These are phyloP conservation scores for Diaporthe nobilis DNA, from an alignment of 2,329 filamentous ascomycete genomes.

Conservation along the genomic window DNA sequence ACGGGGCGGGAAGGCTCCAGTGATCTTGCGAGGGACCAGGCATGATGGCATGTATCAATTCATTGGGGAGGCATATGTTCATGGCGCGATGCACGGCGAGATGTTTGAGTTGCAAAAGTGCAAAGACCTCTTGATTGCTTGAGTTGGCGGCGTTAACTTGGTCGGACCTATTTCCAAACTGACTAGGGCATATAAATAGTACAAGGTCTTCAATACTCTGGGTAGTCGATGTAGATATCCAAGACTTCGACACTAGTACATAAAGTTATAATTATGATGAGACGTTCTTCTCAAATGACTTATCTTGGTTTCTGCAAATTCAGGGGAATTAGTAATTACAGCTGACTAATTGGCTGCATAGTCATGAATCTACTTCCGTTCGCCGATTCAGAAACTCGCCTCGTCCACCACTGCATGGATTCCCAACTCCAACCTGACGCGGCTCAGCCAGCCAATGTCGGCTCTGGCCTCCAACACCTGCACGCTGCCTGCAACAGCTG, in stretches of 20 bases:
- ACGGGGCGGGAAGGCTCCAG: background rate
- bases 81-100: background rate
- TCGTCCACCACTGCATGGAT: background rate
- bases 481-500: conserved; percentile 12
- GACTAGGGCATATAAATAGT: no score
- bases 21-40: background rate
- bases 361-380: background rate
- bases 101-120: background rate
- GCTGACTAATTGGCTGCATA: background rate
- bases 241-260: no score
- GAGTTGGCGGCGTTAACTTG: no score
- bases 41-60: background rate
- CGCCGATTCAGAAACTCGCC: background rate
- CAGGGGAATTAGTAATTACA: background rate
- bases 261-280: no score
- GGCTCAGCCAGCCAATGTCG: background rate
- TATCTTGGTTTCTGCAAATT: background rate
- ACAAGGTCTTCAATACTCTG: no score
- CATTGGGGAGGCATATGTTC: background rate
- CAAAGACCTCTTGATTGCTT: background rate
- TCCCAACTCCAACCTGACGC: background rate
- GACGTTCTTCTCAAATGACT: background rate
- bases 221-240: no score
- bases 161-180: no score
- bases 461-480: background rate